phyloP scores from a whole-genome alignment of 2,329 filamentous ascomycete species.

The Neodidymelliopsis sp. region DNA sequence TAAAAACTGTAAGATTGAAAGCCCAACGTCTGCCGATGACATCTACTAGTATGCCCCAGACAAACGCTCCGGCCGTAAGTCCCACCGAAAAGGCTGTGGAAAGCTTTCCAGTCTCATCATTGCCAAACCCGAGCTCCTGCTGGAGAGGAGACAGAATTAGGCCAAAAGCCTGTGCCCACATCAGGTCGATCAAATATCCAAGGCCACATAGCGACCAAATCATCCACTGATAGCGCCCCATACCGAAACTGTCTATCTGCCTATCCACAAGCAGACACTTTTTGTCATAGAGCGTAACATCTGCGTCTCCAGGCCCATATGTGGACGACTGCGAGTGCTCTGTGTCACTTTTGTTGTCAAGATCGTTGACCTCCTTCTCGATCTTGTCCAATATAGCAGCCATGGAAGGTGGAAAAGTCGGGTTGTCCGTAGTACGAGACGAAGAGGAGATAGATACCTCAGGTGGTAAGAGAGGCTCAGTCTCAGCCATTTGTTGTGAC shows the following conservation, averaged over 20 bases:
- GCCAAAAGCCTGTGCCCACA: constrained; percentile 67
- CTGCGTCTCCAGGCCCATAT: constrained; percentile 4
- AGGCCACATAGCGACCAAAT: constrained; percentile 63
- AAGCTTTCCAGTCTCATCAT: constrained; percentile 58
- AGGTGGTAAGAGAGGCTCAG: constrained; percentile 8
- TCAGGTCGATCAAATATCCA: constrained; percentile 63
- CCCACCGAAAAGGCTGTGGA: constrained; percentile 63
- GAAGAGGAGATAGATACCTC: constrained; percentile 6
- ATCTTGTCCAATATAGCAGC: constrained; percentile 16
- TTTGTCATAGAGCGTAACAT: constrained; percentile 50
- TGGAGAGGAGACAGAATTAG: constrained; percentile 62
- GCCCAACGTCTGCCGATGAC: constrained; percentile 62
- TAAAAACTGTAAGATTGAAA: constrained; percentile 66
- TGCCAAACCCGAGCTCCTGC: constrained; percentile 63
- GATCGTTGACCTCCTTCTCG: constrained; percentile 13
- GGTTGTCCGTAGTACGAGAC: constrained; percentile 3
- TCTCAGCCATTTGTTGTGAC: constrained; percentile 10
- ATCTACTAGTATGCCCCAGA: constrained; percentile 65
- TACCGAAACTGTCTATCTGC: constrained; percentile 61
- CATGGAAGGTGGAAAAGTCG: constrained; percentile 14
- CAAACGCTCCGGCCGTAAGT: constrained; percentile 62
- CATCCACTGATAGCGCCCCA: constrained; percentile 63
- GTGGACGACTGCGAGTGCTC: neutral
- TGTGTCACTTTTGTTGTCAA: constrained; percentile 10
- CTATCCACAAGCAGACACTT: constrained; percentile 55